Evolutionary conservation across 805 yeast species (phyloP), one percentile per base, ranked within the genome.

Genomic region (Metschnikowia santaceciliae): DNA sequence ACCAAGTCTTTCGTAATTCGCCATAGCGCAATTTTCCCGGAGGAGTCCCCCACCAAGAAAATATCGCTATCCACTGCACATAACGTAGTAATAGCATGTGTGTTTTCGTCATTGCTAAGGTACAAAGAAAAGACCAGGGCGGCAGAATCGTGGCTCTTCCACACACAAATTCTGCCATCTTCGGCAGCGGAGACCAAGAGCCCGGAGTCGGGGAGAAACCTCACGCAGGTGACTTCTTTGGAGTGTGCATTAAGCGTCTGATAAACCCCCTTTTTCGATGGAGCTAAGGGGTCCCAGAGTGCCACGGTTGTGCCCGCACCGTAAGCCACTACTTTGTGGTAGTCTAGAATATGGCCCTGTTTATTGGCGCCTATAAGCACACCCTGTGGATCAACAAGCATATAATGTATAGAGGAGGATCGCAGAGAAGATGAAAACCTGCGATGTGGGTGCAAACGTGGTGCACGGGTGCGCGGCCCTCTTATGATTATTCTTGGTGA

Each of bases 301-400:
- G 92, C 90, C 46, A 88, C 71, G 15, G 80, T 76, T 40, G 71
- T 75, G 1, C 81, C 80, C 0, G 94, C 89, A 6, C 91, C 96
- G 64, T 75, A 88, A 0, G 94, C 95, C 6, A 86, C 74, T 4
- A 78, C 49, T 0, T 61, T 48, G 52, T 76, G 72, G 56, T 76
- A 78, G 59, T 82, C 90, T 22, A 83, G 76, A 5, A 78, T 81
- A 52, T 77, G 80, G 4, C 82, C 70, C 58, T 84, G 89, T 53
- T 77, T 79, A 63, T 87, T 88, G 34, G 89, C 90, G 14, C 95
- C 95, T 17, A 80, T 72, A 62, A 86, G 85, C 3, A 83, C 71
- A 15, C 86, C 88, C 50, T 82, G 86, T 42, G 71, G 68, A 2
- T 54, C 33, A 15, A 53, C 48, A 22, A 35, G 47, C 36, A 35